These are phyloP conservation scores for Aspergillus novofumigatus DNA, from an alignment of 2,329 filamentous ascomycete species.

Conservation along the genomic window DNA sequence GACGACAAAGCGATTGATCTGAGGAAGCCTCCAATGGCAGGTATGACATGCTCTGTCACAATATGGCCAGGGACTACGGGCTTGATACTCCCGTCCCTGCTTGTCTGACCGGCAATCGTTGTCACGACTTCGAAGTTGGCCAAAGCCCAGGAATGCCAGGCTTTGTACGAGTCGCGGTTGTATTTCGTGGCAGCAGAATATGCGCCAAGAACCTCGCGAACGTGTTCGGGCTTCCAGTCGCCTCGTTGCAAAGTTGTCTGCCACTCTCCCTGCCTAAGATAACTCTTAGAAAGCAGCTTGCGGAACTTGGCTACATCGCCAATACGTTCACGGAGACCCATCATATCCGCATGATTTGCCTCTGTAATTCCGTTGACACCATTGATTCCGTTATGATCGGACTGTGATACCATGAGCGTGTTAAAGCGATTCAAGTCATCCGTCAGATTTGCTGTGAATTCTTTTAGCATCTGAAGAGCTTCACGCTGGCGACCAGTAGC, in stretches of 20 bases:
- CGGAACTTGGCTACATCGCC: slow-evolving; percentile 54
- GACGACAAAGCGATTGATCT: slow-evolving; percentile 90
- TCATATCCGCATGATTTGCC: slow-evolving; percentile 36
- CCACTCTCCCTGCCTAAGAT: slow-evolving; percentile 95
- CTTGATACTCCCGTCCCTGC: slow-evolving; percentile 48
- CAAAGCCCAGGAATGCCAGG: slow-evolving; percentile 97
- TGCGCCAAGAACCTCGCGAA: slow-evolving; percentile 83
- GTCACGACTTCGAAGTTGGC: slow-evolving; percentile 99
- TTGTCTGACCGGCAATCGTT: slow-evolving; percentile 64
- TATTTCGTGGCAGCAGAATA: slow-evolving; percentile 91
- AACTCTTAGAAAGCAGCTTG: slow-evolving; percentile 86
- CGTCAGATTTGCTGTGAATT: slow-evolving; percentile 58
- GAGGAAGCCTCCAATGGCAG: slow-evolving; percentile 94
- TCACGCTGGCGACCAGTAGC: slow-evolving; percentile 67
- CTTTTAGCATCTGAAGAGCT: slow-evolving; percentile 57
- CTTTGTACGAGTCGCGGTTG: slow-evolving; percentile 96
- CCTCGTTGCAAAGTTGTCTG: slow-evolving; percentile 78
- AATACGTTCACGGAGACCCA: slow-evolving; percentile 37
- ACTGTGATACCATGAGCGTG: slow-evolving; percentile 32
- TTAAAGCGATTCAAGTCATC: slow-evolving; percentile 53
- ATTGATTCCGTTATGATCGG: slow-evolving; percentile 42
- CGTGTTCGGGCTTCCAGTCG: slow-evolving; percentile 82
- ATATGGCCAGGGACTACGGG: slow-evolving; percentile 60
- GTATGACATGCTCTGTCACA: slow-evolving; percentile 84
- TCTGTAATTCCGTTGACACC: slow-evolving; percentile 47